Evolutionary conservation across 768 basidiomycete genomes (phyloP), one percentile per base, ranked within the genome.

Genomic region (Tricholoma terreum): DNA sequence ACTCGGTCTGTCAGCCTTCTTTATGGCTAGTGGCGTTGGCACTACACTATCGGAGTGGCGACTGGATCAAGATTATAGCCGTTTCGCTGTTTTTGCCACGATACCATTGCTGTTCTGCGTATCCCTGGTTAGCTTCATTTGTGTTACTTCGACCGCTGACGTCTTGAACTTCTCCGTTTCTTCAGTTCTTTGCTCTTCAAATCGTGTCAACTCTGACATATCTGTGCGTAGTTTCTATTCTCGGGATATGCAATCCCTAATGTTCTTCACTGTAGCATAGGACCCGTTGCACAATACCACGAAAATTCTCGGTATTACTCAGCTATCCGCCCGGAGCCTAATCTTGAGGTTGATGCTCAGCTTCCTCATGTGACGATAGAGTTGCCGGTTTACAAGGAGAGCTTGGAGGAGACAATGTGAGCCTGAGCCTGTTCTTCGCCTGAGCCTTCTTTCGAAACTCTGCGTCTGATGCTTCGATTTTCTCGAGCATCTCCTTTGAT

Each of bases 361-460:
- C 77, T 92, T 3, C 90, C 89, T 2, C 90, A 91, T 65, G 78
- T 92, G 14, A 88, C 89, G 0, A 77, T 94, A 50, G 85, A 94
- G 71, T 78, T 94, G 74, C 92, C 92, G 0, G 92, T 94, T 4
- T 95, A 94, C 72, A 94, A 92, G 66, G 90, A 92, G 67, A 88
- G 84, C 62, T 70, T 92, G 52, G 86, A 90, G 52, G 82, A 89
- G 65, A 90, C 89, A 0, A 92, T 92, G 90, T 91, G 69, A 70
- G 87, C 76, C 46, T 21, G 2, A 35, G 38, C 22, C 31, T 17
- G 21, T 52, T 58, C 31, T 38, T 52, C 4, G 6, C 49, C 24
- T 35, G 40, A 42, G 17, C n/a, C 52, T 48, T 50, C 17, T 36
- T 43, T 36, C 19, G 50, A 6, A 45, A 24, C 6, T 6, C 43